Conservation (phyloP, 2,329 filamentous ascomycete species). For the Trichoderma pleuroti region DNA sequence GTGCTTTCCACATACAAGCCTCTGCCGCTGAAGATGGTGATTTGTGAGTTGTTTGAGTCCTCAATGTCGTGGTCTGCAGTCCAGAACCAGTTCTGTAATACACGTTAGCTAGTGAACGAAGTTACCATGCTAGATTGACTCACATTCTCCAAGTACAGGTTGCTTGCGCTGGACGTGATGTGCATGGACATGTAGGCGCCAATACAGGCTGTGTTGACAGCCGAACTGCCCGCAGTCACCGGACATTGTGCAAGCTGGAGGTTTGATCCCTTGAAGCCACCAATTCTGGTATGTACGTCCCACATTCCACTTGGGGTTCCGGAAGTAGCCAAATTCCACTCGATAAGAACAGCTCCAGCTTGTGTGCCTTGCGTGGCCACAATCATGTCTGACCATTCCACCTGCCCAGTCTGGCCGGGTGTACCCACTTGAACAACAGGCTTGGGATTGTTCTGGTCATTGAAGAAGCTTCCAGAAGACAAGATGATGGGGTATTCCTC, state of each 20-base stretch:
- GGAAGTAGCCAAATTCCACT: not conserved
- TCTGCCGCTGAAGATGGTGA: conserved; percentile 35
- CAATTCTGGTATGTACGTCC: conserved; percentile 7
- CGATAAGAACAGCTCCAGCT: not conserved
- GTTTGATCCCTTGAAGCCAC: conserved; percentile 7
- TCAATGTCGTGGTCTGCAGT: conserved; percentile 10
- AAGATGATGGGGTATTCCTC: conserved; percentile 7
- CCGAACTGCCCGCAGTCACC: not conserved
- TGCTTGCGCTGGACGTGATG: not conserved
- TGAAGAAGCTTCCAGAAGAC: conserved; percentile 7
- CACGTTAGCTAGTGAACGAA: not conserved
- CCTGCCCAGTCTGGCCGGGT: not conserved
- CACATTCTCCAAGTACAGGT: conserved; percentile 6
- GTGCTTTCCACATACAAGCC: conserved; percentile 34
- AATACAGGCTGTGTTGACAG: not conserved
- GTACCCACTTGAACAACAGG: conserved; percentile 3
- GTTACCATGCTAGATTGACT: not conserved
- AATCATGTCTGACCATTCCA: conserved; percentile 9
- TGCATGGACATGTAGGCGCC: conserved; percentile 10
- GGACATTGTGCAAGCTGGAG: conserved; percentile 6
- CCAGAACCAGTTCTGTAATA: not conserved
- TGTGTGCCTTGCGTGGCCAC: not conserved
- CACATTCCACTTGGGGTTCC: conserved; percentile 6
- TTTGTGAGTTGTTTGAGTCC: conserved; percentile 20
- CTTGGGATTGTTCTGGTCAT: conserved; percentile 3